Conservation (phyloP, 495 filamentous ascomycete species). For the Lepidopterella palustris region DNA sequence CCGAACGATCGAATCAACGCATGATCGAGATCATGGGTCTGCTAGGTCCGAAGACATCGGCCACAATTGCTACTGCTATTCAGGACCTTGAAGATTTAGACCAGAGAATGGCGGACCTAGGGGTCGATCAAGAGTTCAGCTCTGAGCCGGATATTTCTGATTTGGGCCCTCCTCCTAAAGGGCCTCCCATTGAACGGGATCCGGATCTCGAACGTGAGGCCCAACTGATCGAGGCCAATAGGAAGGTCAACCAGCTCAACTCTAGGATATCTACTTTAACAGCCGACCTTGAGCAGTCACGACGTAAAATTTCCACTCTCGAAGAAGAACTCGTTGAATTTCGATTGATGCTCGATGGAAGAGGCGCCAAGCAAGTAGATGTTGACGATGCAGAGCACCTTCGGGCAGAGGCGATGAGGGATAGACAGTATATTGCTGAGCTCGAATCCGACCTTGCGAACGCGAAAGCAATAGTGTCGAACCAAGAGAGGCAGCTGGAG, state of each 20-base stretch:
- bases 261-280: slow-evolving; percentile 12
- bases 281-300: slow-evolving; percentile 27
- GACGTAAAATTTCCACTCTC: slow-evolving; percentile 28
- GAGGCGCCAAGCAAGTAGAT: slow-evolving; percentile 18
- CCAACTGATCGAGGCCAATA: slow-evolving; percentile 25
- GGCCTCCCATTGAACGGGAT: slow-evolving; percentile 27
- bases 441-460: slow-evolving; percentile 35
- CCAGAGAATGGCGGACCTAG: slow-evolving; percentile 21
- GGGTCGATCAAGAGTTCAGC: slow-evolving; percentile 22
- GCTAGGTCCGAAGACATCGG: slow-evolving; percentile 29
- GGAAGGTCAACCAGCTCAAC: slow-evolving; percentile 19
- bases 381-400: slow-evolving; percentile 31
- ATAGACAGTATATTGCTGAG: slow-evolving; percentile 37
- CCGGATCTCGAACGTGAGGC: slow-evolving; percentile 35
- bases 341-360: slow-evolving; percentile 29
- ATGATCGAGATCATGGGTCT: slow-evolving; percentile 35
- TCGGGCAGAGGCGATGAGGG: slow-evolving; percentile 26
- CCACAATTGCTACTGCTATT: slow-evolving; percentile 33
- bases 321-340: slow-evolving; percentile 37
- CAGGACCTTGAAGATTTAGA: slow-evolving; percentile 34
- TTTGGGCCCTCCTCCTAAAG: slow-evolving; percentile 18
- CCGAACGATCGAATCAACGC: slow-evolving; percentile 31
- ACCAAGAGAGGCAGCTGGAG: slow-evolving; percentile 59
- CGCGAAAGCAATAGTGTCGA: slow-evolving; percentile 43
- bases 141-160: slow-evolving; percentile 18